Evolutionary conservation across 148 eudicot species (phyloP), one percentile per base, ranked within the genome.

Genomic region (Cornus kousa): DNA sequence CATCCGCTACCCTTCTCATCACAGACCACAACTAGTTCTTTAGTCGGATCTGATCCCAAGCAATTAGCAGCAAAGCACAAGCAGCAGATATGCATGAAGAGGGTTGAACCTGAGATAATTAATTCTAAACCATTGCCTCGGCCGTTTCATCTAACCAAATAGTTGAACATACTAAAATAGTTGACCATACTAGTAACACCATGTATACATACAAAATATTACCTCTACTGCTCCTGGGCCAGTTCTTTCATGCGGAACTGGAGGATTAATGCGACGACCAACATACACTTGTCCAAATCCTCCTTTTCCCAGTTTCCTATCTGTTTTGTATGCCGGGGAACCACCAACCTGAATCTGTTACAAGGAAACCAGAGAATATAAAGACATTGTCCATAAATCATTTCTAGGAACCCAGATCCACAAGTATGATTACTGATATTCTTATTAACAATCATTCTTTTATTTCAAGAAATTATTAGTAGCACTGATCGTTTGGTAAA

Each of bases 201-300:
- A 7, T 4, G 43, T 39, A 70, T 10, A 59, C 6, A 14, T n/a
- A 60, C n/a, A 64, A 50, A 16, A 0, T 28, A n/a, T 35, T 88
- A 91, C 97, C 94, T 93, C 97, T 28, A 86, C 67, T 50, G 92
- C 94, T 73, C 87, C 89, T 0, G 89, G 72, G 43, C 97, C 97
- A 33, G 73, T 82, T 75, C 88, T 87, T 77, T 87, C 92, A 84
- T 62, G 81, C 16, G 89, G 78, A 81, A 79, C 79, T 5, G 88
- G 79, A 9, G 87, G 84, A 80, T 84, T 83, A 40, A 85, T 68
- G 60, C 89, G 86, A 13, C 90, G 90, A 72, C 97, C 97, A 70
- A 91, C 93, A 83, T 84, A 93, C 65, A 93, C 97, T 79, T 91
- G 97, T 68, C 97, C 97, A 81, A 91, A 93, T 59, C 97, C 94